These are phyloP conservation scores for Cercospora brassicicola DNA, from an alignment of 2,329 filamentous ascomycete species.

Conservation along the genomic window DNA sequence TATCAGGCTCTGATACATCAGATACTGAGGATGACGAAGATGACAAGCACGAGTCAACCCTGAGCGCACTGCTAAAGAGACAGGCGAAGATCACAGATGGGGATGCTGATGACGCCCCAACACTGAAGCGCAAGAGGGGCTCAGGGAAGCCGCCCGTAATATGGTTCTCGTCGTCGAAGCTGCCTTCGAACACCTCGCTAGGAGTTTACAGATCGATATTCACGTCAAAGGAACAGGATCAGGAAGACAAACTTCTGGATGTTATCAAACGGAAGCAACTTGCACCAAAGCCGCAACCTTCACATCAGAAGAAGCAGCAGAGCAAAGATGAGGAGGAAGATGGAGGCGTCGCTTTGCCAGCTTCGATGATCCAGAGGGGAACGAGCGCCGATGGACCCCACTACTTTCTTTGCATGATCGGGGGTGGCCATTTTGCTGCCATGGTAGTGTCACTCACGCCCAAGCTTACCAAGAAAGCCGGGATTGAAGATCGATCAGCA, in stretches of 20 bases:
- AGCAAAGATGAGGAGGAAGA: constrained; percentile 44
- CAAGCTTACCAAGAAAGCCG: constrained; percentile 68
- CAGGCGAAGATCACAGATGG: constrained; percentile 70
- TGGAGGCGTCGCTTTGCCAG: constrained; percentile 59
- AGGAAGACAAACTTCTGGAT: constrained; percentile 61
- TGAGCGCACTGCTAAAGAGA: constrained; percentile 76
- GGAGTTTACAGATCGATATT: constrained; percentile 85
- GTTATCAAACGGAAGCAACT: constrained; percentile 76
- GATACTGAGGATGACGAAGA: constrained; percentile 68
- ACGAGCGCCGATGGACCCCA: constrained; percentile 71
- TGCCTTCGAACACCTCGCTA: constrained; percentile 77
- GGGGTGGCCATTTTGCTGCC: constrained; percentile 93
- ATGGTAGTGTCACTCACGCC: constrained; percentile 91
- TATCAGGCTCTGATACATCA: constrained; percentile 72
- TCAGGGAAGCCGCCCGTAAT: constrained; percentile 72
- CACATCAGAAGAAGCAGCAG: constrained; percentile 47
- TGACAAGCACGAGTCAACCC: constrained; percentile 67
- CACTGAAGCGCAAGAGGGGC: constrained; percentile 54
- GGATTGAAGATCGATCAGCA: constrained; percentile 78
- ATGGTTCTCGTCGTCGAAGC: constrained; percentile 76
- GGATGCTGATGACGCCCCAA: constrained; percentile 51
- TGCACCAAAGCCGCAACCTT: constrained; percentile 56
- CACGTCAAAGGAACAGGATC: constrained; percentile 67
- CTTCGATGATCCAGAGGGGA: constrained; percentile 39
- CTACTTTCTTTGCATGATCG: constrained; percentile 97